phyloP scores from a whole-genome alignment of 1,284 basidiomycete species.

The Ceratorhiza oryzae-sativae region DNA sequence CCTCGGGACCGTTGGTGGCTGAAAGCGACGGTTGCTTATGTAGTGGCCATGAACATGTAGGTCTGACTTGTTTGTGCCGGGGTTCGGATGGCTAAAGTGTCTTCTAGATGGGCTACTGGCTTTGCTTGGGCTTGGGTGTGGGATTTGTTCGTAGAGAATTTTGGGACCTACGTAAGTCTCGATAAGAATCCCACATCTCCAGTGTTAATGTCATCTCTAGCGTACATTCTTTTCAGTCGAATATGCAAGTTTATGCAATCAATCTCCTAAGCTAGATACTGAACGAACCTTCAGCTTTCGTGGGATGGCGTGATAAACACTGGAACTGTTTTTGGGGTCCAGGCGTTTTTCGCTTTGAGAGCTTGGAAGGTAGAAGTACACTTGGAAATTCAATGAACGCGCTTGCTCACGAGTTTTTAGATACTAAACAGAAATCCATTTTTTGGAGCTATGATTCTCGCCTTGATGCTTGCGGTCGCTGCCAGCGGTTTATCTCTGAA shows the following conservation, averaged over 20 bases:
- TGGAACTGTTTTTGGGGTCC: neutral
- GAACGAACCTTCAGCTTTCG: neutral
- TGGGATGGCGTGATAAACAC: constrained; percentile 4
- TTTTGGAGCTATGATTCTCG: neutral
- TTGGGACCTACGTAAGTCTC: constrained; percentile 19
- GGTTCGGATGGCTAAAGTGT: neutral
- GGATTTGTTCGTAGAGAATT: constrained; percentile 15
- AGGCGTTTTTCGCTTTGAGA: constrained; percentile 3
- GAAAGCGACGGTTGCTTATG: neutral
- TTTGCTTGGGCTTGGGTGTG: constrained; percentile 15
- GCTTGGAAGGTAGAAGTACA: constrained; percentile 3
- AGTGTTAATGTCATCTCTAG: neutral
- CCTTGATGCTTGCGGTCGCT: neutral
- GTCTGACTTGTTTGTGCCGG: neutral
- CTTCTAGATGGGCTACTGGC: neutral
- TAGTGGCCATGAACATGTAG: constrained; percentile 12
- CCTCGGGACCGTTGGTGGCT: neutral
- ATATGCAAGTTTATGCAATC: neutral
- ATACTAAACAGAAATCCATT: neutral
- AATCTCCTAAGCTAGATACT: neutral
- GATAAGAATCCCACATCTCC: neutral
- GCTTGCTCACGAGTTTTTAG: neutral
- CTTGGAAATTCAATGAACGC: no score
- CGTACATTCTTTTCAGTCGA: constrained; percentile 2
- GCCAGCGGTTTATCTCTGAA: neutral